A percentile compares a stretch with the other conserved stretches of the same genome.
phyloP scores from a whole-genome alignment of 2,329 filamentous ascomycete genomes.

The Cytospora piceicola region DNA sequence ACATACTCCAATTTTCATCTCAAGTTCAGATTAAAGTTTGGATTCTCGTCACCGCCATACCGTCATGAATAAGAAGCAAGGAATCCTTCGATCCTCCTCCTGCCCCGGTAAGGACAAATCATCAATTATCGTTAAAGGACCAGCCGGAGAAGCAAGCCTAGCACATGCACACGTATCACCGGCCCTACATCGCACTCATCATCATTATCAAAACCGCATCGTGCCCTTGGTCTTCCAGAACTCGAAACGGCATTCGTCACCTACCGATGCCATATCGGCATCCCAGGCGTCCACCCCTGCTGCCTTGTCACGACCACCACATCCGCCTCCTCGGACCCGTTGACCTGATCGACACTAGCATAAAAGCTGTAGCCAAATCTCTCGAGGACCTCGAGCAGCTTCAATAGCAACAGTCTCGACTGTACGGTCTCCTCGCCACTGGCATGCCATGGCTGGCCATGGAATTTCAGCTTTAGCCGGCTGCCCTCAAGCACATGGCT shows the following conservation, averaged over 20 bases:
- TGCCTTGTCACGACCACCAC: constrained; percentile 29
- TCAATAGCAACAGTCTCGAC: constrained; percentile 41
- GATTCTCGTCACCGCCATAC: neutral
- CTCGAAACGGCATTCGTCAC: neutral
- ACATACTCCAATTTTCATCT: neutral
- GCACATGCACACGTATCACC: neutral
- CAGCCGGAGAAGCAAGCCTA: too few relatives aligned
- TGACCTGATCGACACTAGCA: constrained; percentile 42
- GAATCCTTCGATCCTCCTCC: too few relatives aligned
- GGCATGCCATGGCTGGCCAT: constrained; percentile 41
- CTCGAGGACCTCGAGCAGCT: constrained; percentile 42
- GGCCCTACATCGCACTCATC: neutral
- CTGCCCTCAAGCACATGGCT: constrained; percentile 28
- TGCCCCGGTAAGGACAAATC: too few relatives aligned
- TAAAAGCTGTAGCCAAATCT: constrained; percentile 45
- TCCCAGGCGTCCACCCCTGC: constrained; percentile 26
- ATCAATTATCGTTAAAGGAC: too few relatives aligned
- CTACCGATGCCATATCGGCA: constrained; percentile 25
- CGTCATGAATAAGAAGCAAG: neutral
- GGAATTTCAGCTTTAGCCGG: constrained; percentile 40
- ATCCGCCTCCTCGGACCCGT: constrained; percentile 26
- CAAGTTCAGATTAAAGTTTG: neutral
- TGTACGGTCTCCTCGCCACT: constrained; percentile 42
- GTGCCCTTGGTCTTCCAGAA: neutral
- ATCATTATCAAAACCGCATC: neutral